Evolutionary conservation across 129 eudicot species (phyloP), one percentile per base, ranked within the genome.

Genomic region (Flaveria robusta): DNA sequence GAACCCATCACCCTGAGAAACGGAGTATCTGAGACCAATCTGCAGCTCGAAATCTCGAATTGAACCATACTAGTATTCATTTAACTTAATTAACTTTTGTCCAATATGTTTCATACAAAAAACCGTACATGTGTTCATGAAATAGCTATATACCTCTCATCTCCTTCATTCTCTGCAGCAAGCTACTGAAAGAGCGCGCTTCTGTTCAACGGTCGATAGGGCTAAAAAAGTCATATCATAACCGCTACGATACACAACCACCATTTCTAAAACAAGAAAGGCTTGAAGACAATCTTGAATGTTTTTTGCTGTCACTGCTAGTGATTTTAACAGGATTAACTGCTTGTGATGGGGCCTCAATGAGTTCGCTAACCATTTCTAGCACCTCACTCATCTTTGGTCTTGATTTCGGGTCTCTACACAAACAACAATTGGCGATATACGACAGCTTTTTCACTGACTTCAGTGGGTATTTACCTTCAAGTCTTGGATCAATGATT

Each of bases 401-500:
- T n/a, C 96, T 86, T 20, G 83, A 42, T 23, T 82, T 91, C 16
- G 78, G 81, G 24, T 77, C 65, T 71, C 79, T 78, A 51, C 74
- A 24, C 77, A 91, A 72, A 78, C 96, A 91, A 4, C 81, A 83
- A 20, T 81, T 79, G 51, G 96, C 96, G 29, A 91, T 76, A 9
- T 42, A 34, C 0, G 89, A 75, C 22, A 88, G 77, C 74, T 78
- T 82, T 75, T 86, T 85, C 27, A 76, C 96, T 3, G 93, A 82
- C 55, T 78, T 65, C 16, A 78, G 55, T 29, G 87, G 60, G 46
- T 75, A 81, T 10, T 84, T 80, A 11, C 82, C 78, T 42, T 84
- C 89, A 10, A 90, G 93, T 77, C 91, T 90, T 45, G 89, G 87
- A 56, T 90, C 96, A 51, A 90, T 11, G 70, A 88, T 90, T 56